These are phyloP conservation scores for Ascochyta viciae-villosae DNA, from an alignment of 2,329 filamentous ascomycete species.

Conservation along the genomic window DNA sequence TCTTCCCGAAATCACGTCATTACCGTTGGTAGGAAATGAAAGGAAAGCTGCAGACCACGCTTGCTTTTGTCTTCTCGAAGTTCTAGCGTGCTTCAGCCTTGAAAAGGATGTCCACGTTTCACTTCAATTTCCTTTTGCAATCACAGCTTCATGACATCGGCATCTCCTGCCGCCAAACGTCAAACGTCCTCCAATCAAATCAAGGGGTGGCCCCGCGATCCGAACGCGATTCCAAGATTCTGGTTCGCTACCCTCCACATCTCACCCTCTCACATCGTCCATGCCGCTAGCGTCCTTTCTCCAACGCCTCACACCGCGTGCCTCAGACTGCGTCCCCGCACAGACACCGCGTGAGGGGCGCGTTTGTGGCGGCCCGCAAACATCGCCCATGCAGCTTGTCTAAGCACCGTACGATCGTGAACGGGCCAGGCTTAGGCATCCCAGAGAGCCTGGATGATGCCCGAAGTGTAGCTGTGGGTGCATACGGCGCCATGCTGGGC, in stretches of 20 bases:
- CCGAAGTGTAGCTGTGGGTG: slow-evolving; percentile 20
- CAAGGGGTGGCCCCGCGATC: slow-evolving; percentile 1
- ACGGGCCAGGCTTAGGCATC: slow-evolving; percentile 17
- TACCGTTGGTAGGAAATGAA: slow-evolving; percentile 7
- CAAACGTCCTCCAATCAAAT: slow-evolving; percentile 12
- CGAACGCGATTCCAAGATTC: slow-evolving; percentile 3
- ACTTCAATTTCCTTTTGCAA: slow-evolving; percentile 17
- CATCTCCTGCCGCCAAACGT: slow-evolving; percentile 2
- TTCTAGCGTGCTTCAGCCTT: slow-evolving; percentile 28
- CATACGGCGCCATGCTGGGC: slow-evolving; percentile 23
- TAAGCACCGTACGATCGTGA: slow-evolving; percentile 14
- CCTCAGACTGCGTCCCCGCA: slow-evolving; percentile 12
- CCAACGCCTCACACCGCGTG: slow-evolving; percentile 11
- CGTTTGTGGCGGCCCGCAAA: slow-evolving; percentile 14
- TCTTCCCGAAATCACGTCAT: slow-evolving; percentile 8
- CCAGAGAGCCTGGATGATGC: slow-evolving; percentile 12
- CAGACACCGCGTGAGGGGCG: slow-evolving; percentile 18
- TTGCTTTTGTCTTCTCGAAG: slow-evolving; percentile 26
- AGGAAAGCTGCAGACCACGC: background rate
- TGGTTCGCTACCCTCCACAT: slow-evolving; percentile 15
- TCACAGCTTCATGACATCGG: slow-evolving; percentile 1
- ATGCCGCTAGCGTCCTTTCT: slow-evolving; percentile 5
- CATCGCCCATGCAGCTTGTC: slow-evolving; percentile 18
- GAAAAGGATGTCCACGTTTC: slow-evolving; percentile 15
- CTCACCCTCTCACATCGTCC: slow-evolving; percentile 9